Base-by-base conservation (phyloP, 371 early-diverging fungal genomes). In the Mucor saturninus region DNA sequence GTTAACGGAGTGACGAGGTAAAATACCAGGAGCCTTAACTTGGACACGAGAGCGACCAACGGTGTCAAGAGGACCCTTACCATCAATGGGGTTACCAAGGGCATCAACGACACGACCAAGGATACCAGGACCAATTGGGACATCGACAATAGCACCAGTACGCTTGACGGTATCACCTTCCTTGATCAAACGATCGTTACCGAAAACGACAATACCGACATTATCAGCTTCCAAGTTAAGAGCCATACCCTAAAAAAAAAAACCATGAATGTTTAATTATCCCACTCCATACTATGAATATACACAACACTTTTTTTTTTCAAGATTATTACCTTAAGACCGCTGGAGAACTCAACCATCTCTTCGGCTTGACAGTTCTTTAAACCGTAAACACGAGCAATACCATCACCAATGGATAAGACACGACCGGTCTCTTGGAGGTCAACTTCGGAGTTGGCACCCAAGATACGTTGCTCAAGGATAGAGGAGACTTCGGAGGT, bases 131-230 rank as follows among this genome's bases (percentile, higher is more conserved):
- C 96, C 97, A 67, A 92, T 89, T 51, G 95, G 95, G 54, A 97
- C 96, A 77, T 96, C 97, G 75, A 96, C 97, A 81, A 97, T 97
- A 72, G 91, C 88, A 73, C 95, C 95, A 67, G 97, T 97, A 83
- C 97, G 93, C 88, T 94, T 94, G 77, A 95, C 96, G 57, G 93
- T 94, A 81, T 97, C 97, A 70, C 97, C 97, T 83, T 97, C 97
- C 67, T 68, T 68, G 55, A 73, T 73, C 74, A 92, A 87, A 88
- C 97, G 94, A 85, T 97, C 97, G 89, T 95, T 96, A 90, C 97
- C 97, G 80, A 97, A 96, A 43, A 97, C 93, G 87, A 97, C 97
- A 83, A 97, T 91, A 95, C 97, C 97, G 83, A 97, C 97, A 83
- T 97, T 95, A 87, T 97, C 97, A 54, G 97, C 84, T 83, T 97